A percentile compares a stretch with the other conserved stretches of the same genome.
Evolutionary conservation across 441 rosid genomes (phyloP).

Genomic region (Erysimum pusillum): DNA sequence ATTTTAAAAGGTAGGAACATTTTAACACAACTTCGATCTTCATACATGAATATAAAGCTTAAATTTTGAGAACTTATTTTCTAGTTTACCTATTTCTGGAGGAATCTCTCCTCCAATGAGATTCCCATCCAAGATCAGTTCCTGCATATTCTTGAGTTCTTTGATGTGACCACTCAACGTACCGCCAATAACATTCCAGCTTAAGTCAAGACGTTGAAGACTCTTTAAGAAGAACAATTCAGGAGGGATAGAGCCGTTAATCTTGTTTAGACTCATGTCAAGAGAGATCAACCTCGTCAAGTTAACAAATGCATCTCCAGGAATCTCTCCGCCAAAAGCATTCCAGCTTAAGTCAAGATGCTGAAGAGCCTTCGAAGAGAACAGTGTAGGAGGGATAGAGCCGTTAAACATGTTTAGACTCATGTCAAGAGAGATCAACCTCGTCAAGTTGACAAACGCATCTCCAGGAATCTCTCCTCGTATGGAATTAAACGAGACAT

Average conservation of each 20-base stretch:
- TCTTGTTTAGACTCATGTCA: slow-evolving; percentile 30
- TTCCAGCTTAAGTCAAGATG: slow-evolving; percentile 43
- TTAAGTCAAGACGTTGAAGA: too few relatives aligned
- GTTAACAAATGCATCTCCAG: slow-evolving; percentile 44
- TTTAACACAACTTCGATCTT: background rate
- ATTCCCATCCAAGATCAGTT: slow-evolving; percentile 27
- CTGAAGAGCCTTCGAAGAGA: slow-evolving; percentile 40
- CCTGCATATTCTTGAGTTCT: too few relatives aligned
- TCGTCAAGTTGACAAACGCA: slow-evolving; percentile 45
- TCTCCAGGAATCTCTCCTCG: slow-evolving; percentile 44
- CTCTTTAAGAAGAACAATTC: too few relatives aligned
- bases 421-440: slow-evolving; percentile 37
- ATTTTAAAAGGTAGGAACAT: background rate
- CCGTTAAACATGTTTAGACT: slow-evolving; percentile 34
- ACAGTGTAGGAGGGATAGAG: slow-evolving; percentile 38
- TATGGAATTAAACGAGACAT: slow-evolving; percentile 38
- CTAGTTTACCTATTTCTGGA: slow-evolving; percentile 34
- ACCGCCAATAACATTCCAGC: too few relatives aligned
- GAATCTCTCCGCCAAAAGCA: slow-evolving; percentile 43
- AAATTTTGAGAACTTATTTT: background rate
- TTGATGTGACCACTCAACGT: too few relatives aligned
- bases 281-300: slow-evolving; percentile 39
- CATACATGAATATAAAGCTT: background rate
- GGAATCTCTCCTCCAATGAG: slow-evolving; percentile 46
- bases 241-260: slow-evolving; percentile 26